Base-by-base conservation (phyloP, 2,329 filamentous ascomycete genomes). In the Aspergillus pseudoglaucus region DNA sequence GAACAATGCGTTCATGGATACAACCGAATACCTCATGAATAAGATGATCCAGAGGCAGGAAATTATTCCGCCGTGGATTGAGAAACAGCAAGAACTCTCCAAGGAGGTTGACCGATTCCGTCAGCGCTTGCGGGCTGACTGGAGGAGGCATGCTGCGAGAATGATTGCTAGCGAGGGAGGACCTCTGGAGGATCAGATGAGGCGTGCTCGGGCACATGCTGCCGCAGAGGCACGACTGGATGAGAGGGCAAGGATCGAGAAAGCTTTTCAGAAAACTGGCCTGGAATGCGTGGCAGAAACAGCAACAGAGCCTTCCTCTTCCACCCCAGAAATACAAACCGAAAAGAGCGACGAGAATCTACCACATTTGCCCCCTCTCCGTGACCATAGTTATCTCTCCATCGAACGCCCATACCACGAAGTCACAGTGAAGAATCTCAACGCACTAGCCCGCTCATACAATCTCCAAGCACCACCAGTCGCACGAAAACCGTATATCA, bases 21-120 rank as follows among this genome's bases (percentile, higher is more conserved):
- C 91, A 0, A 97, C 93, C 0, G 91, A 97, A 68, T 96, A 96
- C 65, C 88, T 97, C 59, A 86, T 97, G 85, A 97, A 98, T 71
- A 93, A 94, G 70, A 96, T 97, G 74, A 96, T 98, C 53, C 88
- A 96, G 70, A 85, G 87, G 49, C 93, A 98, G 68, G 90, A 95
- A 17, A 88, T 97, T 50, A 88, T 95, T 0, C 93, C 93, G 1
- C 91, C 91, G 0, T 98, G 93, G 93, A 97, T 98, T 50, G 93
- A 98, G 69, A 97, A 96, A 70, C 93, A 98, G 66, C 91, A 97
- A 64, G 90, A 96, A 60, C 73, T 97, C 5, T 78, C 83, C 9
- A 82, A 81, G 51, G 79, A 87, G 0, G 79, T 84, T 1, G 78
- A 75, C 10, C 75, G 77, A 1, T 96, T 98, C 62, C 80, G 93